These are phyloP conservation scores for Marsdenia floribunda DNA, from an alignment of 257 asterid species.

Conservation along the genomic window DNA sequence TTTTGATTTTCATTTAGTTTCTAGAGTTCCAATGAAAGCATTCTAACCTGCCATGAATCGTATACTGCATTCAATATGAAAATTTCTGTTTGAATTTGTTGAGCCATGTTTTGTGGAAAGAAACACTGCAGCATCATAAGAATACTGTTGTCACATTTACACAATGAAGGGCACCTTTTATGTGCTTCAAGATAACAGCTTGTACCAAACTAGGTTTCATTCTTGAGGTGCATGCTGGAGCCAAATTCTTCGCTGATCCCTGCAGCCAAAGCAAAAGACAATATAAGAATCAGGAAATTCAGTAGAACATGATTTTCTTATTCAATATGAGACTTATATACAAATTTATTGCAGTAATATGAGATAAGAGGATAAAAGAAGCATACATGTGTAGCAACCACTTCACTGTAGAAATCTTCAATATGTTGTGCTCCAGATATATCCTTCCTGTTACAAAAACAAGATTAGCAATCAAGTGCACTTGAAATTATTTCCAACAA, in stretches of 20 bases:
- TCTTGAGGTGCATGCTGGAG: constrained; percentile 53
- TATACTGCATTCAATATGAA: constrained; percentile 75
- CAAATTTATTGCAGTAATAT: background rate
- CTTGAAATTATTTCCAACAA: background rate
- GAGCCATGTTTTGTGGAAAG: constrained; percentile 68
- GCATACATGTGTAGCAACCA: constrained; percentile 72
- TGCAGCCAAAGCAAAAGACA: constrained; percentile 27
- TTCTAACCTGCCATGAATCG: constrained; percentile 97
- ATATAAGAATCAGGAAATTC: background rate
- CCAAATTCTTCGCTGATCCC: constrained; percentile 82
- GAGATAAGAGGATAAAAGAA: background rate
- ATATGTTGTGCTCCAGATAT: constrained; percentile 64
- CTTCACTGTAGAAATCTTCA: constrained; percentile 53
- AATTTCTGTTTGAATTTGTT: constrained; percentile 56
- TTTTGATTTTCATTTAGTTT: background rate
- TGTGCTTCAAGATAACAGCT: background rate
- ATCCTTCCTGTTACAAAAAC: constrained; percentile 53
- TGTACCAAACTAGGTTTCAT: constrained; percentile 72
- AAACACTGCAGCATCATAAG: constrained; percentile 55
- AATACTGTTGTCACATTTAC: constrained; percentile 11
- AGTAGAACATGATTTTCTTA: background rate
- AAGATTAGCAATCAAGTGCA: background rate
- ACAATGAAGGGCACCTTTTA: background rate
- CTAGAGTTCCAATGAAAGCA: background rate
- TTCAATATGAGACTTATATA: background rate